Evolutionary conservation across 2,329 filamentous ascomycete genomes (phyloP), one percentile per base, ranked within the genome.

Genomic region (Aplosporella prunicola): DNA sequence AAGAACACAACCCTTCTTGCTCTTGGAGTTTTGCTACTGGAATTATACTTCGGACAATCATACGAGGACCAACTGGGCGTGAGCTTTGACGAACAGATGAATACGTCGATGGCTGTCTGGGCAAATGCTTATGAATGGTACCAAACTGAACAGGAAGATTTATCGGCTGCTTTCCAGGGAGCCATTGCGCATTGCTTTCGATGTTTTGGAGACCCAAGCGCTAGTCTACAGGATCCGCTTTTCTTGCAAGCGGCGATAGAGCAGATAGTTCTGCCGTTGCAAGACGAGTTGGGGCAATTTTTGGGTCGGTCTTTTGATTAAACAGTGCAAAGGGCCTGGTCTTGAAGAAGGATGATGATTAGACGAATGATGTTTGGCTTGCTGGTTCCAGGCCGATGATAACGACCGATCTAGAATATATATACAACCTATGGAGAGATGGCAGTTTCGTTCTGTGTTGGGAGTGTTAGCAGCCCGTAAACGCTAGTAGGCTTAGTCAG

Each of bases 231-330:
- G 20, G 54, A 59, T 33, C 25, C 51, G 2, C 51, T 53, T 2
- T 60, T 58, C 22, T 43, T 61, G 3, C 55, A 60, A 37, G 51
- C 56, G 20, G 56, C 57, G 2, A 55, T 58, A 0, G 56, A 59
- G 38, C 48, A 53, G 18, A 60, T 61, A 20, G 52, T 61, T 9
- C 33, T 59, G 28, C 56, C 57, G 4, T 35, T 61, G 24, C 56
- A 60, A 28, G 55, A 61, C 20, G 57, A 60, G 37, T 41, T 60
- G 6, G 44, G 46, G 24, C 57, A 58, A 27, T 60, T 60, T 29
- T 37, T 60, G 9, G 57, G 57, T n/a, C n/a, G n/a, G n/a, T n/a
- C n/a, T n/a, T n/a, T n/a, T n/a, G n/a, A n/a, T n/a, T n/a, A n/a
- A n/a, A n/a, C n/a, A n/a, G n/a, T n/a, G n/a, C n/a, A n/a, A n/a